Base-by-base conservation (phyloP, 768 basidiomycete genomes). In the Fomitopsis pulvina region DNA sequence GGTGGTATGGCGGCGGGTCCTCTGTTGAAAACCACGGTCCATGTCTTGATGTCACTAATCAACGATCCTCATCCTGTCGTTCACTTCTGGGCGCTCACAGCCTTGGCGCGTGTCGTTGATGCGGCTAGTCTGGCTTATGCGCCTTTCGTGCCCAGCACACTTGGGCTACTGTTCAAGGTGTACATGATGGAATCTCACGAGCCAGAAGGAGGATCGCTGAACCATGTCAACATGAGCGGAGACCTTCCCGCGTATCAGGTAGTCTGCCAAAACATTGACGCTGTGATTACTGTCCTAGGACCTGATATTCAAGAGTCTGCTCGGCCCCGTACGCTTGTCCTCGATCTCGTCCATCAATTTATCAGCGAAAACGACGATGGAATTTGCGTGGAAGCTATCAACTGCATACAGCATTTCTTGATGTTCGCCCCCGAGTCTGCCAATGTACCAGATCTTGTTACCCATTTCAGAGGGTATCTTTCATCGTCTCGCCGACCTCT, bases 61-160 rank as follows among this genome's bases (percentile, higher is more conserved):
- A 93, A 89, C 53, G 96, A 99, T 64, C 93, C 95, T 0, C 96
- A 98, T 63, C 95, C 96, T 0, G 77, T 92, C 27, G 96, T 97
- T 5, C 95, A 98, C 65, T 96, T 87, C 61, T 94, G 88, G 83
- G 85, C 95, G 2, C 71, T 97, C 53, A 83, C 79, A 42, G 88
- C 96, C 1, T 73, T 99, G 26, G 81, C 86, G 5, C 76, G 80
- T 14, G 94, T 98, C 50, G 85, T 96, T 63, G 85, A 90, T 61
- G 86, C 94, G 2, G 93, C 95, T 3, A 93, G 88, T 66, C 70
- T 98, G 49, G 85, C 89, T 0, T 99, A 95, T 63, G 81, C 88
- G 3, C 89, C 92, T 0, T 95, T 86, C 60, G 87, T 96, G 4
- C 77, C 87, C 2, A 81, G 82, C 56, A 97, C 94, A 0, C 75